Conservation (phyloP, 2,329 filamentous ascomycete genomes). For the Trichoderma sp. region DNA sequence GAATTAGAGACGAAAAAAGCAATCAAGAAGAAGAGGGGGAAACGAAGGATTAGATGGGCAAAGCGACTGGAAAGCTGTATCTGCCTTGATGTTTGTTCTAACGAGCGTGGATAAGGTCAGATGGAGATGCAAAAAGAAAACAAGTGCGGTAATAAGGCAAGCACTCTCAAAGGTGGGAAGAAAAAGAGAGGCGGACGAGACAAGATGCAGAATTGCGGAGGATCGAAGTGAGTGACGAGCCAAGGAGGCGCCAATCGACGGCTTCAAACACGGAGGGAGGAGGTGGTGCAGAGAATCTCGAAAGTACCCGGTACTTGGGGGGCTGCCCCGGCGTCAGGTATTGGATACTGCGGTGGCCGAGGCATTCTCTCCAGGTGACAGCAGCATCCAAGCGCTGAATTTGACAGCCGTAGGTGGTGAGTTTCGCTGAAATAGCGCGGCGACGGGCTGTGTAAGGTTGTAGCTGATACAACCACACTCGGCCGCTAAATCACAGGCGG, state of each 20-base stretch:
- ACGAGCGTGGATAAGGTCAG: slow-evolving; percentile 11
- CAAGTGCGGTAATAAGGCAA: slow-evolving; percentile 2
- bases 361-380: background rate
- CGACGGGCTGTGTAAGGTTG: background rate
- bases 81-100: slow-evolving; percentile 2
- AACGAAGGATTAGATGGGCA: background rate
- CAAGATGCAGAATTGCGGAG: slow-evolving; percentile 22
- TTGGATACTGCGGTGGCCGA: slow-evolving; percentile 6
- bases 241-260: slow-evolving; percentile 24
- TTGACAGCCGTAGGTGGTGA: background rate
- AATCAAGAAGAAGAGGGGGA: background rate
- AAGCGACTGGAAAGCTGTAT: slow-evolving; percentile 24
- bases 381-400: background rate
- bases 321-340: background rate
- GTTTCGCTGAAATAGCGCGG: background rate
- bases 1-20: background rate
- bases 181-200: slow-evolving; percentile 11
- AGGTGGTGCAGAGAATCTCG: background rate
- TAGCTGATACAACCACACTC: slow-evolving; percentile 2
- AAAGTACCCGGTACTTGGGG: slow-evolving; percentile 1
- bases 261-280: slow-evolving; percentile 23
- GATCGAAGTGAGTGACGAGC: slow-evolving; percentile 16
- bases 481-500: background rate
- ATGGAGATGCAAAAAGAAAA: slow-evolving; percentile 13
- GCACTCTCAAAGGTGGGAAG: background rate